A percentile compares a stretch with the other conserved stretches of the same genome.
These are phyloP conservation scores for Oxytropis ochrocephala DNA, from an alignment of 306 rosid genomes.

Conservation along the genomic window DNA sequence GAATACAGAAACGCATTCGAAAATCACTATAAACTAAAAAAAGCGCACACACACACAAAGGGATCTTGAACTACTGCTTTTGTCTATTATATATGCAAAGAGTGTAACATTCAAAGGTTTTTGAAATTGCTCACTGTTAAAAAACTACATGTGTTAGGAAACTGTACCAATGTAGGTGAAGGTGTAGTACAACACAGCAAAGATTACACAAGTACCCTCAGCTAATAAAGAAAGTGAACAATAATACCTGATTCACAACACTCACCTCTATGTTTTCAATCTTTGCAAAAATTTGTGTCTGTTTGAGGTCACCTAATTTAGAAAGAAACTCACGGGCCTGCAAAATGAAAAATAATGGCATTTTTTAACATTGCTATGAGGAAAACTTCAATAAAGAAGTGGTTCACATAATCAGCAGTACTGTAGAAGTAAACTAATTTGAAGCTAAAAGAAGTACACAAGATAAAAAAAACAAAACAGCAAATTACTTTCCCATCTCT, in stretches of 20 bases:
- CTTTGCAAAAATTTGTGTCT: slow-evolving; percentile 71
- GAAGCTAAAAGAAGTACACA: background rate
- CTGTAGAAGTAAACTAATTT: background rate
- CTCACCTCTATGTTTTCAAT: slow-evolving; percentile 62
- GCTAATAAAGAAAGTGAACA: background rate
- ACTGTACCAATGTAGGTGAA: background rate
- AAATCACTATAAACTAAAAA: background rate
- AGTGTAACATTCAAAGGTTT: background rate
- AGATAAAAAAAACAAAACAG: background rate
- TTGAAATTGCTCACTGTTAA: slow-evolving; percentile 10
- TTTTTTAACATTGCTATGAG: background rate
- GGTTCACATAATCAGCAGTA: background rate
- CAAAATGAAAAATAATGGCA: slow-evolving; percentile 25
- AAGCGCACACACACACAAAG: background rate
- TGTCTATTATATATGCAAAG: background rate
- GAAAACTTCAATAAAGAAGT: background rate
- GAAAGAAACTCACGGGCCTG: slow-evolving; percentile 51
- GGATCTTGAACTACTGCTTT: background rate
- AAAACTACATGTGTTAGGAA: background rate
- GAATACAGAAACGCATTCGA: background rate
- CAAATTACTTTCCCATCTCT: slow-evolving; percentile 15
- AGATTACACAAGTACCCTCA: background rate
- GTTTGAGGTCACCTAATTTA: slow-evolving; percentile 44
- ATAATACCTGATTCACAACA: background rate
- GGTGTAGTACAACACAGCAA: background rate